A percentile compares a stretch with the other conserved stretches of the same genome.
Conservation (phyloP, 768 basidiomycete species). For the Austroboletus eburneus region DNA sequence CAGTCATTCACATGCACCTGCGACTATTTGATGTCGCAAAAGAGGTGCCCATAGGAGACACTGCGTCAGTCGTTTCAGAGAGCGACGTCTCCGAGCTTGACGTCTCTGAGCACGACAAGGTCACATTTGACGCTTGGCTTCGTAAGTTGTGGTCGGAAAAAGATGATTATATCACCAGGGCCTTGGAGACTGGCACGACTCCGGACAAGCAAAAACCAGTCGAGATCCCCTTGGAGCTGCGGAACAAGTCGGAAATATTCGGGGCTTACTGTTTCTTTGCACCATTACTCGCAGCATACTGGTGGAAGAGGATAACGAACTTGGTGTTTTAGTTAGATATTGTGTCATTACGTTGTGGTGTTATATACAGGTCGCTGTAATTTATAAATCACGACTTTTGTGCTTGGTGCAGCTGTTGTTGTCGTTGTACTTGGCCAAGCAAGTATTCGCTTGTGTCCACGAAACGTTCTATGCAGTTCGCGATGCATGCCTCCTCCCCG, state of each 20-base stretch:
- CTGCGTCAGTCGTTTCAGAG: constrained; percentile 34
- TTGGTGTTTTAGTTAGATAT: constrained; percentile 16
- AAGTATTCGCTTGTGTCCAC: constrained; percentile 82
- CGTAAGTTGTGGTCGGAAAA: constrained; percentile 79
- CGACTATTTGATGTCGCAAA: constrained; percentile 66
- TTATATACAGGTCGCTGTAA: too few relatives aligned
- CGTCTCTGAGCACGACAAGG: constrained; percentile 55
- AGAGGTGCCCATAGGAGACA: constrained; percentile 67
- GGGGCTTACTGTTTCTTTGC: constrained; percentile 71
- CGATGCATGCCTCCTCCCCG: constrained; percentile 75
- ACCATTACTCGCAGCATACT: constrained; percentile 49
- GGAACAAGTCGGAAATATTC: constrained; percentile 49
- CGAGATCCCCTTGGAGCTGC: constrained; percentile 59
- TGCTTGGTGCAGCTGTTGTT: constrained; percentile 46
- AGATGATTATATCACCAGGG: constrained; percentile 71
- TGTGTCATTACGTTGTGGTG: neutral
- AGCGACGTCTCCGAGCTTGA: constrained; percentile 41
- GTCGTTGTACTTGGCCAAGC: constrained; percentile 57
- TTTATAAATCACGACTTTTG: constrained; percentile 11
- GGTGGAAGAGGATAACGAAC: constrained; percentile 40
- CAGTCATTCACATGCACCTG: constrained; percentile 82
- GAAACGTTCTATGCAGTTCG: constrained; percentile 90
- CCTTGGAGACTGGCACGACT: constrained; percentile 51
- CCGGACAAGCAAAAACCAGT: constrained; percentile 30
- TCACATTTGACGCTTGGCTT: constrained; percentile 79